Conservation (phyloP, 768 basidiomycete species). For the Amanita muscaria region DNA sequence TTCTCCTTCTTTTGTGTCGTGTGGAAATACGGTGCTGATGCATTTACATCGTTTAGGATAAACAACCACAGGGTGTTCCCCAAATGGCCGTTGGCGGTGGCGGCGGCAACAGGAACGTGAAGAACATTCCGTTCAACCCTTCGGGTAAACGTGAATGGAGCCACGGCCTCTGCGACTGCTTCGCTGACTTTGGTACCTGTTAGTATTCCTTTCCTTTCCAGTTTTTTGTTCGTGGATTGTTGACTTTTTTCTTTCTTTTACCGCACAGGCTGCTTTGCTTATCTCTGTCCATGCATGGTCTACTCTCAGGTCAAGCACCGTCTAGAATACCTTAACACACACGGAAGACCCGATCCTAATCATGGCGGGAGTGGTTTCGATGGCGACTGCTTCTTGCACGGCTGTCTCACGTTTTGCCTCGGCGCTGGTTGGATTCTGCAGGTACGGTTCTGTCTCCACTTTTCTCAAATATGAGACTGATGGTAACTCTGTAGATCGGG, state of each 20-base stretch:
- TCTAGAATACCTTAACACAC: conserved; percentile 26
- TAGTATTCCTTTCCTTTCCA: too few relatives aligned
- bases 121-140: conserved; percentile 17
- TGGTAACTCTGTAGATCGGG: conserved; percentile 10
- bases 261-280: conserved; percentile 28
- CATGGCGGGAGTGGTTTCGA: conserved; percentile 23
- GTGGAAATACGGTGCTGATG: too few relatives aligned
- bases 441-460: too few relatives aligned
- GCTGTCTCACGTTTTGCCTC: conserved; percentile 27
- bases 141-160: conserved; percentile 25
- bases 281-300: conserved; percentile 33
- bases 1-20: too few relatives aligned
- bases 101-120: conserved; percentile 23
- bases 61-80: conserved; percentile 2
- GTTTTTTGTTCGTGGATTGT: not conserved
- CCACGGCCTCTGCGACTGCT: conserved; percentile 20
- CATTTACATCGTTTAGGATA: too few relatives aligned
- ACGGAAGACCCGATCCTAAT: conserved; percentile 29
- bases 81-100: too few relatives aligned
- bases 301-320: conserved; percentile 34
- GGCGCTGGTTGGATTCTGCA: conserved; percentile 29
- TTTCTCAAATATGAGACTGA: too few relatives aligned
- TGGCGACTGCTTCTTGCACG: conserved; percentile 18
- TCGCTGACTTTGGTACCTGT: conserved; percentile 20
- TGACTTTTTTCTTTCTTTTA: not conserved